phyloP scores from a whole-genome alignment of 2,329 filamentous ascomycete species.

The Claviceps spartinae region DNA sequence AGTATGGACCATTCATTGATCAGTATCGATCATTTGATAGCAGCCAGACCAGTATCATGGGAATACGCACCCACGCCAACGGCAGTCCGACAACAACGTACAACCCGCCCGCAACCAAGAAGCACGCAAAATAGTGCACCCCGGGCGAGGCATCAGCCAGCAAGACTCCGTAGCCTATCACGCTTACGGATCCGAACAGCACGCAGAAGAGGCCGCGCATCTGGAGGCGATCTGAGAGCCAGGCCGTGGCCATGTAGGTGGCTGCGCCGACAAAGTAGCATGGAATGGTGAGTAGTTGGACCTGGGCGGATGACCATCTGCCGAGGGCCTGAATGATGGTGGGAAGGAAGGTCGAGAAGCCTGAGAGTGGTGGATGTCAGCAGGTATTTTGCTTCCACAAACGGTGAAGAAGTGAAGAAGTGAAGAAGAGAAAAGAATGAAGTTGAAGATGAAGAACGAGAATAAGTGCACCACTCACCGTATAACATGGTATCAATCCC shows the following conservation, averaged over 20 bases:
- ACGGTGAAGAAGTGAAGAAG: not conserved
- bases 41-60: too few species aligned
- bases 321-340: slow-evolving; percentile 64
- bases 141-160: slow-evolving; percentile 45
- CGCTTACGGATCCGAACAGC: slow-evolving; percentile 46
- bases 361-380: slow-evolving; percentile 18
- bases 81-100: slow-evolving; percentile 47
- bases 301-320: slow-evolving; percentile 45
- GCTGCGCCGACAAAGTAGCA: slow-evolving; percentile 62
- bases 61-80: slow-evolving; percentile 33
- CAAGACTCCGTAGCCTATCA: slow-evolving; percentile 56
- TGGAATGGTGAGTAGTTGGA: slow-evolving; percentile 66
- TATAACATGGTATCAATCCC: slow-evolving; percentile 67
- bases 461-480: slow-evolving; percentile 16
- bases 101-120: slow-evolving; percentile 56
- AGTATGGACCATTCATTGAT: not conserved
- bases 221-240: slow-evolving; percentile 54
- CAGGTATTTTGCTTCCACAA: too few species aligned
- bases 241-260: slow-evolving; percentile 52
- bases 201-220: slow-evolving; percentile 51
- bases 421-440: not conserved
- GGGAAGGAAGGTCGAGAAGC: slow-evolving; percentile 64
- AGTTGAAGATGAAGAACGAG: not conserved
- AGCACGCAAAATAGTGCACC: slow-evolving; percentile 62
- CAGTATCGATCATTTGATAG: too few species aligned